Base-by-base conservation (phyloP, 805 yeast species). In the Starmerella bombi region DNA sequence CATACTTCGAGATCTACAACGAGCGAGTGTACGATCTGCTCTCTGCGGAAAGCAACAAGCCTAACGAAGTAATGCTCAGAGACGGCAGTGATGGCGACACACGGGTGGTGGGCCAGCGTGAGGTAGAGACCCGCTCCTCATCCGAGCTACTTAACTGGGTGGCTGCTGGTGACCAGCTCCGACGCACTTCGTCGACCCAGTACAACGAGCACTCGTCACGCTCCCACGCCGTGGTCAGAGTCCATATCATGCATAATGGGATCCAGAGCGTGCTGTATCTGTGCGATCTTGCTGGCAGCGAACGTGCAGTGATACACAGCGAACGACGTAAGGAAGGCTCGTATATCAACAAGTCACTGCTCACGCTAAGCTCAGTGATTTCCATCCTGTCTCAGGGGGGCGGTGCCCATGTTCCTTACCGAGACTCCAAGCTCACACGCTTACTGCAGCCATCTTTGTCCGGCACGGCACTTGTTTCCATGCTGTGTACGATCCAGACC, bases 271-370 rank as follows among this genome's bases (percentile, higher is more conserved):
- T 84, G 0, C 70, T 88, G 25, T 82, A 88, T 25, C 66, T 88
- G 41, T 88, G 97, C 64, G 98, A 88, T 61, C 69, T 88, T 54
- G 98, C 98, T 0, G 98, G 98, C 22, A 80, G 94, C n/a, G 98
- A 88, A 60, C 71, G 80, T 38, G 94, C 93, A 0, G 74, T 78
- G 2, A 62, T 73, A 9, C 77, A 78, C 52, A 60, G 66, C 1
- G 95, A 83, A 55, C 70, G 97, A 52, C 66, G 96, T 41, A 83
- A 85, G 59, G 98, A 88, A 63, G 98, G 97, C 18, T 73, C 95
- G 0, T 91, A 69, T 56, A 88, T 88, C 57, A 88, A 88, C 64
- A 85, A 85, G 57, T 86, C 96, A 0, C 67, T 88, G 32, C 65
- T 88, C 38, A 93, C 97, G 0, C 68, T 88, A 37, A 85, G 95